Evolutionary conservation across 345 rosid genomes (phyloP).

Genomic region (Erysimum cheiranthoides): DNA sequence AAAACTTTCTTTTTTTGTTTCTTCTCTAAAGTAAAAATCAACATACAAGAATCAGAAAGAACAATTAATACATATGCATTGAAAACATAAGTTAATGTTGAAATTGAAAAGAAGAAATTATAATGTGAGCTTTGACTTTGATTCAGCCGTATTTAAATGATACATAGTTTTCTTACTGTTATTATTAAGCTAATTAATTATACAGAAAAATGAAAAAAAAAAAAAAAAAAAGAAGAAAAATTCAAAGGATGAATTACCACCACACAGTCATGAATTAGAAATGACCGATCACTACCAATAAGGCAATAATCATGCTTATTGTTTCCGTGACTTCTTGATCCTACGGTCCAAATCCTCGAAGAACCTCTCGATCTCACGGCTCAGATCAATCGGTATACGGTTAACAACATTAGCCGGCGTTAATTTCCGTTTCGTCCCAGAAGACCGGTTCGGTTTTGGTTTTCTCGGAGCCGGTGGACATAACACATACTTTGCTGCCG

Average conservation of each 20-base stretch:
- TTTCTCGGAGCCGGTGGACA: conserved; percentile 71
- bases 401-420: conserved; percentile 28
- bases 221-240: background rate
- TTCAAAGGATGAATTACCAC: conserved; percentile 39
- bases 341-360: conserved; percentile 50
- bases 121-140: conserved; percentile 17
- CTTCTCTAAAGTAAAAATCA: background rate
- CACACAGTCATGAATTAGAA: conserved; percentile 40
- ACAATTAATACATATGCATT: background rate
- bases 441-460: conserved; percentile 34
- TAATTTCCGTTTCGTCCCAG: conserved; percentile 48
- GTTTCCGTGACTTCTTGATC: conserved; percentile 69
- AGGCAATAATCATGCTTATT: conserved; percentile 18
- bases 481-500: conserved; percentile 38
- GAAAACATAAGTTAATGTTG: conserved; percentile 2
- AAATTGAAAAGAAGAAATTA: background rate
- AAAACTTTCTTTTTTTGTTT: background rate
- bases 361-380: conserved; percentile 55
- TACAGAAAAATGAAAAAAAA: conserved; percentile 22
- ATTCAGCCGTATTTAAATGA: conserved; percentile 26
- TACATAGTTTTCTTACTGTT: conserved; percentile 30
- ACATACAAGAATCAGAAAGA: background rate
- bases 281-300: conserved; percentile 9
- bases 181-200: conserved; percentile 33
- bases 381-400: conserved; percentile 51